Percentiles rank a stretch among this genome's conserved stretches.
Evolutionary conservation across 768 basidiomycete species (phyloP).

Genomic region (Boletus bicolor): DNA sequence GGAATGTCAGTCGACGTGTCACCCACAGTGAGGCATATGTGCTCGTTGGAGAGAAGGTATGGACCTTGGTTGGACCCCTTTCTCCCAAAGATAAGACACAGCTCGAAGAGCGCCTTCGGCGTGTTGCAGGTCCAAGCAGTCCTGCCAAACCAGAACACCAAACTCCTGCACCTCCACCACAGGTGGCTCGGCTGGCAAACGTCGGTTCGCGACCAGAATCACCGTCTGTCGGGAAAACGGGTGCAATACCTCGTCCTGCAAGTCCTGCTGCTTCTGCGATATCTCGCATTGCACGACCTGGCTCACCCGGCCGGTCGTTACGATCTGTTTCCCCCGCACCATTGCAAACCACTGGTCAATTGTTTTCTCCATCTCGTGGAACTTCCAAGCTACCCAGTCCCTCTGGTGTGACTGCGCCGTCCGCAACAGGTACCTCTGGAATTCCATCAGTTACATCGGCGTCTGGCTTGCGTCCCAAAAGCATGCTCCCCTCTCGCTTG

Average conservation of each 20-base stretch:
- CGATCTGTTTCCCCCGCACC: conserved; percentile 38
- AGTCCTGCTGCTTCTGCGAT: conserved; percentile 42
- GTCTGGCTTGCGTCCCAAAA: conserved; percentile 55
- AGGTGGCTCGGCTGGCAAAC: conserved; percentile 53
- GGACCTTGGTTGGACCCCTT: conserved; percentile 71
- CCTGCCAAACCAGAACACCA: conserved; percentile 41
- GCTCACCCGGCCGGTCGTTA: conserved; percentile 37
- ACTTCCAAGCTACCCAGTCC: conserved; percentile 41
- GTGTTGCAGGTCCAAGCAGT: conserved; percentile 65
- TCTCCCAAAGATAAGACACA: conserved; percentile 89
- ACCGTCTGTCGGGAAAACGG: conserved; percentile 41
- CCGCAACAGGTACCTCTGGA: conserved; percentile 17
- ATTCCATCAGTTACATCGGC: conserved; percentile 35
- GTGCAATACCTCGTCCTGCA: conserved; percentile 45
- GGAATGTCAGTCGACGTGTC: conserved; percentile 6
- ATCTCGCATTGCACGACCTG: conserved; percentile 43
- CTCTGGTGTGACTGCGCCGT: conserved; percentile 10
- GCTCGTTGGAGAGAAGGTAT: conserved; percentile 82
- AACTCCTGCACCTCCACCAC: conserved; percentile 41
- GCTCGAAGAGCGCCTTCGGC: conserved; percentile 83
- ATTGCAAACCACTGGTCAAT: conserved; percentile 38
- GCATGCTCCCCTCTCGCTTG: conserved; percentile 70
- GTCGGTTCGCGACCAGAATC: conserved; percentile 46
- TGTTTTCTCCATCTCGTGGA: conserved; percentile 48
- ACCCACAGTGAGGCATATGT: conserved; percentile 70